These are phyloP conservation scores for Aschersonia sp. DNA, from an alignment of 2,329 filamentous ascomycete species.

Conservation along the genomic window DNA sequence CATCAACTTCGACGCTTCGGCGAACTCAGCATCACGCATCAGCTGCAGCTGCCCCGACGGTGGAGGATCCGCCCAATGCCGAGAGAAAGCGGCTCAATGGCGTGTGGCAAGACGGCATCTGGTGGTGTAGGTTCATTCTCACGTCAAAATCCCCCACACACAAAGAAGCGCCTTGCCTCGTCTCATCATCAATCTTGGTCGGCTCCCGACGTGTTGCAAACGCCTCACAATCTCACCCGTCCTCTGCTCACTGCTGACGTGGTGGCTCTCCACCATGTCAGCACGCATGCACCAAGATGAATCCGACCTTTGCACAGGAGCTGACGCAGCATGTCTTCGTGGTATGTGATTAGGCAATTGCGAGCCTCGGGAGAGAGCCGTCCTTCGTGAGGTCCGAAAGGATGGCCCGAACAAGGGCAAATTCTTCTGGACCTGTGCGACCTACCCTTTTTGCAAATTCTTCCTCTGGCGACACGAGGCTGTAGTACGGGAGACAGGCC, in stretches of 20 bases:
- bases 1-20: not conserved
- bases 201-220: not conserved
- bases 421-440: slow-evolving; percentile 26
- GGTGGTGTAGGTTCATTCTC: slow-evolving; percentile 18
- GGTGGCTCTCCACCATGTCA: not conserved
- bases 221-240: not conserved
- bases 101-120: slow-evolving; percentile 16
- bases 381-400: slow-evolving; percentile 21
- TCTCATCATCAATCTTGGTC: not conserved
- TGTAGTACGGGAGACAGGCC: slow-evolving; percentile 13
- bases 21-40: not conserved
- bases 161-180: not conserved
- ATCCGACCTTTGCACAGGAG: not conserved
- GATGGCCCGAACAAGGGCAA: slow-evolving; percentile 23
- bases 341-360: slow-evolving; percentile 23
- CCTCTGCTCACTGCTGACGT: not conserved
- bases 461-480: slow-evolving; percentile 30
- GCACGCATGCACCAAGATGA: not conserved
- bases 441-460: slow-evolving; percentile 23
- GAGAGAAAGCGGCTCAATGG: slow-evolving; percentile 18
- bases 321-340: not conserved
- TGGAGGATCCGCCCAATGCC: slow-evolving; percentile 11
- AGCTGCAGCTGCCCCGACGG: not conserved
- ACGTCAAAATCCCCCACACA: not conserved
- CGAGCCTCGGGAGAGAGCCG: slow-evolving; percentile 21